These are phyloP conservation scores for Trichopus zeylanicus DNA, from an alignment of 116 monocot species.

Conservation along the genomic window DNA sequence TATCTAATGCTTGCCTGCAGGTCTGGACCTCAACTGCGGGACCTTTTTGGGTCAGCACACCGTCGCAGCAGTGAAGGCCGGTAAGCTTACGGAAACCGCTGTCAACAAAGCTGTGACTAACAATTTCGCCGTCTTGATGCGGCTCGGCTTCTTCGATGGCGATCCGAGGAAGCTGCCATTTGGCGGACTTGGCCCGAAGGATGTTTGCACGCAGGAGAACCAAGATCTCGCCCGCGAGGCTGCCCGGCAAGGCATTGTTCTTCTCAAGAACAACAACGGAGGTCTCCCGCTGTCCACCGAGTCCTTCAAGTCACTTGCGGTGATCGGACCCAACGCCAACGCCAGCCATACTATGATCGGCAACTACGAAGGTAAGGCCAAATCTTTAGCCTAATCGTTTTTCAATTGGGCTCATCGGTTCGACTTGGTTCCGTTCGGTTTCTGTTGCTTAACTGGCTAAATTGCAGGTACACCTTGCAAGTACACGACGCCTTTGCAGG, in stretches of 20 bases:
- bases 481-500: constrained; percentile 81
- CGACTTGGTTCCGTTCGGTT: no score
- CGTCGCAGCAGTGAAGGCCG: constrained; percentile 42
- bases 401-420: no score
- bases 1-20: no score
- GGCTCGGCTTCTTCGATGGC: constrained; percentile 87
- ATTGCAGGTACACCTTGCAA: constrained; percentile 76
- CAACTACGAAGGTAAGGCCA: constrained; percentile 80
- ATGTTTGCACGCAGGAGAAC: constrained; percentile 66
- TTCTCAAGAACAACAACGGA: constrained; percentile 64
- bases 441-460: no score
- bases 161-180: constrained; percentile 57
- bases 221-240: constrained; percentile 86
- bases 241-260: constrained; percentile 84
- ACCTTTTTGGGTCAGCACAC: constrained; percentile 69
- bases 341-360: constrained; percentile 91
- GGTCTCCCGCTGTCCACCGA: constrained; percentile 46
- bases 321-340: constrained; percentile 94
- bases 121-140: constrained; percentile 72
- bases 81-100: constrained; percentile 45
- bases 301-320: constrained; percentile 51
- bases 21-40: constrained; percentile 88
- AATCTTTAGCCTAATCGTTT: background rate
- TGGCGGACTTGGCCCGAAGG: constrained; percentile 62
- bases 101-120: constrained; percentile 67